phyloP scores from a whole-genome alignment of 1,284 basidiomycete genomes.

The Ganoderma sinense region DNA sequence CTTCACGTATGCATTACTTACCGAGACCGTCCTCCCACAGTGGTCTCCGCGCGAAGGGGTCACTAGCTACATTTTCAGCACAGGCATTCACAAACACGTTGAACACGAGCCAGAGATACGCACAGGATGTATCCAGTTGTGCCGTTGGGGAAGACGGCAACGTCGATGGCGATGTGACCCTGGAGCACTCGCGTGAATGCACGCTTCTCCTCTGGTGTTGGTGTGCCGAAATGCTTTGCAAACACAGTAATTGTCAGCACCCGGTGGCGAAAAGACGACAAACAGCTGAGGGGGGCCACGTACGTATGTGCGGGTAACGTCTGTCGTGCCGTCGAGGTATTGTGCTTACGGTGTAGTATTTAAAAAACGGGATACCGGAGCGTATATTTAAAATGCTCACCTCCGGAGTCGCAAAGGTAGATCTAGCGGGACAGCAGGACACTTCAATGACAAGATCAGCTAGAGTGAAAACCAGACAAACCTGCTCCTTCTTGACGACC shows the following conservation, averaged over 20 bases:
- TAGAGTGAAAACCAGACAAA: conserved; percentile 36
- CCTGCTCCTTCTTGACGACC: conserved; percentile 78
- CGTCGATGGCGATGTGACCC: conserved; percentile 94
- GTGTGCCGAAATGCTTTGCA: conserved; percentile 87
- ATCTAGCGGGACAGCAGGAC: conserved; percentile 53
- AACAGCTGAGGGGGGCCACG: neutral
- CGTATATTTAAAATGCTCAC: conserved; percentile 43
- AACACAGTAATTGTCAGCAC: neutral
- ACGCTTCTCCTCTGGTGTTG: conserved; percentile 83
- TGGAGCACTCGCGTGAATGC: conserved; percentile 95
- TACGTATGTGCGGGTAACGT: conserved; percentile 90
- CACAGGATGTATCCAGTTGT: conserved; percentile 77
- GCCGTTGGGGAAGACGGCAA: conserved; percentile 85
- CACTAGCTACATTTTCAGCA: conserved; percentile 52
- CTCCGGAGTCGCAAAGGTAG: conserved; percentile 96
- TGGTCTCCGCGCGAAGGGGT: conserved; percentile 84
- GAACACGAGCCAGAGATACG: neutral
- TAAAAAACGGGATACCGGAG: neutral
- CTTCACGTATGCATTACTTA: conserved; percentile 40
- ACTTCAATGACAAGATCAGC: conserved; percentile 5
- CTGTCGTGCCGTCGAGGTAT: conserved; percentile 94
- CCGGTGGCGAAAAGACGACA: neutral
- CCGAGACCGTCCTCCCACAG: conserved; percentile 94
- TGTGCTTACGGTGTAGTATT: conserved; percentile 61
- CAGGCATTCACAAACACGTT: neutral